phyloP scores from a whole-genome alignment of 306 rosid species.

The Ziziphus jujuba region DNA sequence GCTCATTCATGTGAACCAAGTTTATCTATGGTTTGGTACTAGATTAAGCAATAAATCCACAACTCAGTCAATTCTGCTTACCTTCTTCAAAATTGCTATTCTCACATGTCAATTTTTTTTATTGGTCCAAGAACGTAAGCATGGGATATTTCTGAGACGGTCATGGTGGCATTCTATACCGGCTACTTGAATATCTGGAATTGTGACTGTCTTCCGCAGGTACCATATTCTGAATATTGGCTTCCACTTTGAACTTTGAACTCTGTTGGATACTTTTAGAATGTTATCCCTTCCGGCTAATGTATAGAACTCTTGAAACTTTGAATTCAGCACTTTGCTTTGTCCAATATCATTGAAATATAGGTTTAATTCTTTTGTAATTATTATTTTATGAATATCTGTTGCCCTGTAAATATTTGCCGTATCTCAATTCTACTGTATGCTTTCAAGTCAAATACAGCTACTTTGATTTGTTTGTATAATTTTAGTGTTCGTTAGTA shows the following conservation, averaged over 20 bases:
- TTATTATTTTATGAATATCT: too few species aligned
- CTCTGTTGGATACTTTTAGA: conserved; percentile 1
- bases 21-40: conserved; percentile 7
- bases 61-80: conserved; percentile 10
- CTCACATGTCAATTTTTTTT: conserved; percentile 19
- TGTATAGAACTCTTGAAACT: not conserved
- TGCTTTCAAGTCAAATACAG: not conserved
- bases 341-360: conserved; percentile 9
- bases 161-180: conserved; percentile 30
- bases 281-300: not conserved
- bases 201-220: conserved; percentile 43
- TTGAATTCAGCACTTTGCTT: not conserved
- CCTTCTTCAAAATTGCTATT: conserved; percentile 20
- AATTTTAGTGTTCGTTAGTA: conserved; percentile 10
- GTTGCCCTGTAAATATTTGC: not conserved
- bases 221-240: conserved; percentile 29
- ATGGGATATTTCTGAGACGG: conserved; percentile 20
- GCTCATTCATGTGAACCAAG: conserved; percentile 19
- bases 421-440: not conserved
- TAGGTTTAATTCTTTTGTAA: not conserved
- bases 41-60: not conserved
- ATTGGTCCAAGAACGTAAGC: conserved; percentile 19
- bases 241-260: conserved; percentile 10
- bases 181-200: conserved; percentile 37
- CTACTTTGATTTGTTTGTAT: conserved; percentile 20